A percentile compares a stretch with the other conserved stretches of the same genome.
Conservation (phyloP, 2,329 filamentous ascomycete genomes). For the Leptographium galeiforme region DNA sequence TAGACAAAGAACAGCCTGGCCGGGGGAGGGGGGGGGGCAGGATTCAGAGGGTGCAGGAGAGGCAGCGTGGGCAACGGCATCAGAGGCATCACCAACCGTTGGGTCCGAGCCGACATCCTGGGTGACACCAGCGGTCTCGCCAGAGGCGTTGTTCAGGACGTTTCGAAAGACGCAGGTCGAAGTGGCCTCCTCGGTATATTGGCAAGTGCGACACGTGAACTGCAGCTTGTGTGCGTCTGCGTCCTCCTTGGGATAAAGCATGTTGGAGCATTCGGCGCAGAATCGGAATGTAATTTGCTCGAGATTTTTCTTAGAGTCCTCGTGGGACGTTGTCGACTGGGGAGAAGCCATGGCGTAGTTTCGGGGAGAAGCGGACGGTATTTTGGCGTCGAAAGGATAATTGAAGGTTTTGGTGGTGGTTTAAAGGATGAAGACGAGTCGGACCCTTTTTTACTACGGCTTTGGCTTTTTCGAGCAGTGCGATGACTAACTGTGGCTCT, state of each 20-base stretch:
- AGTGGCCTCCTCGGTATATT: constrained; percentile 74
- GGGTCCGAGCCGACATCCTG: constrained; percentile 95
- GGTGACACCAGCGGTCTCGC: constrained; percentile 92
- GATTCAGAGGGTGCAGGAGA: neutral
- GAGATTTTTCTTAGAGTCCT: constrained; percentile 35
- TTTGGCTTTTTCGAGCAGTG: too few species aligned
- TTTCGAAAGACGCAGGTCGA: constrained; percentile 94
- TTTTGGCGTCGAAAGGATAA: neutral
- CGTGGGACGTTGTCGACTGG: constrained; percentile 30
- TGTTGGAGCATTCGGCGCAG: constrained; percentile 97
- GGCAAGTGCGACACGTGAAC: constrained; percentile 92
- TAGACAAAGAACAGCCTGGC: constrained; percentile 27
- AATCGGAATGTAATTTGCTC: constrained; percentile 94
- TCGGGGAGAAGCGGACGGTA: neutral
- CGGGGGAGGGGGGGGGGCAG: neutral
- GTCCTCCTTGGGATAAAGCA: constrained; percentile 96
- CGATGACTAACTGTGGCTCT: too few species aligned
- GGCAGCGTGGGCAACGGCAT: constrained; percentile 3
- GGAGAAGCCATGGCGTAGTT: constrained; percentile 39
- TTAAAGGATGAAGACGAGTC: neutral
- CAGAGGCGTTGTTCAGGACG: constrained; percentile 77
- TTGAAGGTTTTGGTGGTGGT: neutral
- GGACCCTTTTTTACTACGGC: too few species aligned
- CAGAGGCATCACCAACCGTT: constrained; percentile 65
- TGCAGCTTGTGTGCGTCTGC: constrained; percentile 69